Base-by-base conservation (phyloP, 2,329 filamentous ascomycete species). In the Paramyrothecium sp. region DNA sequence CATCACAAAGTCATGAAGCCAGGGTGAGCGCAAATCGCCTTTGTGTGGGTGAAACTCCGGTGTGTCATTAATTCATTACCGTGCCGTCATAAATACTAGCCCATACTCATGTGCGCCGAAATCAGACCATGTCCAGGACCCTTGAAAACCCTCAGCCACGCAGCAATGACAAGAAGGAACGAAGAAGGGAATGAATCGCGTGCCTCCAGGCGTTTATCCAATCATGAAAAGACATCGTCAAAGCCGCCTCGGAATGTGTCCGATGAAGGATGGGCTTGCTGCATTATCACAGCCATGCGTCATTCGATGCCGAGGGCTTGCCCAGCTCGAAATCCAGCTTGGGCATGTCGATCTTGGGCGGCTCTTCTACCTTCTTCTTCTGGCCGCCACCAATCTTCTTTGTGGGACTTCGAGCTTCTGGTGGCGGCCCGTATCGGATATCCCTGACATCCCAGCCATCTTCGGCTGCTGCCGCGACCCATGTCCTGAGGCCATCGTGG, bases 361-460 rank as follows among this genome's bases (percentile, higher is more conserved):
- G 77, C 22, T 81, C 78, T 61, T 82, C 80, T 38, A 81, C 78
- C 55, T 80, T 77, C 71, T 82, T 81, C 68, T 71, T 72, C 41
- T 67, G 72, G 30, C 66, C 72, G 46, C 67, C 72, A 23, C 62
- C 69, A 7, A 61, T 50, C 61, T 73, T 71, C 63, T 70, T 72
- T 53, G 68, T 65, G 33, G 72, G 65, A 53, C 61, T 66, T 52
- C 65, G 67, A 60, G 61, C 58, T 58, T 71, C 70, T 56, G 63
- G 70, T 55, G 67, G 66, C 46, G 87, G 87, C 0, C 91, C 91
- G 71, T 89, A 91, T 54, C 93, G 82, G 22, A 98, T 93, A 67
- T 89, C 87, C 54, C 83, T 82, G 48, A 92, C 89, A 53, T 92
- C 86, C 94, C 95, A 99, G 50, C 86, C 90, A 73, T 99, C 95